These are phyloP conservation scores for Capronia coronata DNA, from an alignment of 2,329 filamentous ascomycete species.

Conservation along the genomic window DNA sequence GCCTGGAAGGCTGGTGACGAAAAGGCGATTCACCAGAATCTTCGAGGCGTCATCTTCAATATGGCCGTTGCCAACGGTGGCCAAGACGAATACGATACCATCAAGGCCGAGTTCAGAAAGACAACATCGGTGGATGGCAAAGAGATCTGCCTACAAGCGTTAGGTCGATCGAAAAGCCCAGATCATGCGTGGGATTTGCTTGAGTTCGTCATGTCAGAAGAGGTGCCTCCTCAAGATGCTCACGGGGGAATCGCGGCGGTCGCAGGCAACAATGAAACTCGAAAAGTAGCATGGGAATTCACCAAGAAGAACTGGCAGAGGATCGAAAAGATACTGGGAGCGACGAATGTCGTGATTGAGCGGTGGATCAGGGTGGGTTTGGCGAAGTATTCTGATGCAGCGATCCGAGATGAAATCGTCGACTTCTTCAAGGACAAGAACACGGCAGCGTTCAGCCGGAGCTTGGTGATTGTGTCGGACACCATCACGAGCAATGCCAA, in stretches of 20 bases:
- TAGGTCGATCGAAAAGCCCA: slow-evolving; percentile 66
- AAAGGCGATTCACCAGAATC: slow-evolving; percentile 68
- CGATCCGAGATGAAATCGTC: slow-evolving; percentile 67
- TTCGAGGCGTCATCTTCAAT: slow-evolving; percentile 73
- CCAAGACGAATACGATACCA: slow-evolving; percentile 60
- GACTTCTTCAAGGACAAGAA: slow-evolving; percentile 83
- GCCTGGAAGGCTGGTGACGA: slow-evolving; percentile 66
- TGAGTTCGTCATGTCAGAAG: slow-evolving; percentile 71
- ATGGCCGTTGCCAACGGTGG: slow-evolving; percentile 69
- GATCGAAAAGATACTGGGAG: slow-evolving; percentile 63
- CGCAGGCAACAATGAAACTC: slow-evolving; percentile 64
- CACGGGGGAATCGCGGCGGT: slow-evolving; percentile 73
- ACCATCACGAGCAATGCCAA: slow-evolving; percentile 75
- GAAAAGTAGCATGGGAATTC: slow-evolving; percentile 75
- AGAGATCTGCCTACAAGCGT: slow-evolving; percentile 69
- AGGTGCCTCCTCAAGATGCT: slow-evolving; percentile 80
- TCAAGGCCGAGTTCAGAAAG: slow-evolving; percentile 78
- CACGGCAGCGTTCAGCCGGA: slow-evolving; percentile 69
- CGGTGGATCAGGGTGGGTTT: slow-evolving; percentile 75
- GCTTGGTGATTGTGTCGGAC: slow-evolving; percentile 76
- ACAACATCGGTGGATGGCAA: slow-evolving; percentile 86
- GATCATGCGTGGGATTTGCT: slow-evolving; percentile 63
- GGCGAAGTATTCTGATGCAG: slow-evolving; percentile 67
- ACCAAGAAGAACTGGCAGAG: slow-evolving; percentile 73
- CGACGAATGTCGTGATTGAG: slow-evolving; percentile 82